Evolutionary conservation across 1,139 yeast species (phyloP), one percentile per base, ranked within the genome.

Genomic region (Meyerozyma carpophila): DNA sequence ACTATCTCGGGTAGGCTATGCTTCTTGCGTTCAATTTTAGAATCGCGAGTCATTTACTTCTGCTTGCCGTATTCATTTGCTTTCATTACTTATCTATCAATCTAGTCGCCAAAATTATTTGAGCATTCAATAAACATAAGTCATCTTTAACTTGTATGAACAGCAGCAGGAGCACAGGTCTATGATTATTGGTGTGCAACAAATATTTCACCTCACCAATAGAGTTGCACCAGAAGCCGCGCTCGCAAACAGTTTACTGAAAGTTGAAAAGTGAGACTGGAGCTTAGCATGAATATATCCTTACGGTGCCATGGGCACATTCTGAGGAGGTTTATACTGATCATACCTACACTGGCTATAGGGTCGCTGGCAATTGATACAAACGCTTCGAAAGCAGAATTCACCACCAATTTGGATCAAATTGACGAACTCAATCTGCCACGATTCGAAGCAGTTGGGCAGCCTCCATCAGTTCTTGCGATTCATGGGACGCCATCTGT

Each of bases 401-500:
- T 8, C 5, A 24, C 37, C 5, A 32, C 37, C 6, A 16, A 20
- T 20, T 10, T 32, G 37, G 25, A 16, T 32, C 25, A 32, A 24
- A n/a, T 36, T 18, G 31, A 36, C 18, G 11, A 36, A 9, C n/a
- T 36, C 8, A 8, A n/a, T 2, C 29, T 11, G n/a, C 39, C 39
- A 8, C 37, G 57, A 28, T 65, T 75, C 47, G 61, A 63, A 37
- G 63, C 75, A 1, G 57, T 78, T 44, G 81, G 80, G 5, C 58
- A 58, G 7, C 73, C 79, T 1, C 69, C 71, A 25, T 63, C 78
- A 0, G 63, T 75, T 0, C 55, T 77, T 36, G 63, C 76, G 3
- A 56, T 79, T 10, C 63, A 68, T 3, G 57, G 77, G n/a, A 81
- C 83, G 1, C 81, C 86, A 2, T 79, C 85, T 0, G 66, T 78